Evolutionary conservation across 169 alveolate genomes (phyloP).

Genomic region (Cystoisospora suis): DNA sequence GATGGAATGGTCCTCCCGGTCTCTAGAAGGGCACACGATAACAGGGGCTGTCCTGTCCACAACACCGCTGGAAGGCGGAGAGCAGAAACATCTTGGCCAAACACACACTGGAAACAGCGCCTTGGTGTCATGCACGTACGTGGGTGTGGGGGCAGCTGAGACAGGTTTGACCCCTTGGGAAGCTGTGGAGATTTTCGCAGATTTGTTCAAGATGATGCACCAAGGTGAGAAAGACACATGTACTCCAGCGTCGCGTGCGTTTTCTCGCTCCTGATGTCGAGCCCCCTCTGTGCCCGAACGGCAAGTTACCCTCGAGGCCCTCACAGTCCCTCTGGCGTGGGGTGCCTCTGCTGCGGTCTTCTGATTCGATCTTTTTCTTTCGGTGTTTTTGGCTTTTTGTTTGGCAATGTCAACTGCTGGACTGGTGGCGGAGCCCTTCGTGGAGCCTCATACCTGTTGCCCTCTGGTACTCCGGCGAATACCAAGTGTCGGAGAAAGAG

Average conservation of each 20-base stretch:
- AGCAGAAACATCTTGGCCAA: no score
- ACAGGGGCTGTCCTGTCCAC: no score
- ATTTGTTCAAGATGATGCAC: conserved; percentile 47
- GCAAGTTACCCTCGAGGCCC: no score
- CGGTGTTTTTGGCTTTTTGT: background rate
- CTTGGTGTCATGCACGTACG: conserved; percentile 32
- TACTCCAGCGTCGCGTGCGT: background rate
- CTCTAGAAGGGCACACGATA: no score
- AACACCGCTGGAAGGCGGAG: no score
- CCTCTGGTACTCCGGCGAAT: background rate
- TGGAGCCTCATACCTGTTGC: background rate
- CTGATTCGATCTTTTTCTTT: background rate
- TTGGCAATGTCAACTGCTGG: background rate
- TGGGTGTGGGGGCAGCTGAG: conserved; percentile 62
- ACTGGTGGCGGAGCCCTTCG: background rate
- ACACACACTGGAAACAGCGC: no score
- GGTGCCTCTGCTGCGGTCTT: background rate
- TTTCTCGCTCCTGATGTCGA: background rate
- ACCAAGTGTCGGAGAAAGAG: no score
- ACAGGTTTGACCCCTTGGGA: conserved; percentile 62
- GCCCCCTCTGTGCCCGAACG: no score
- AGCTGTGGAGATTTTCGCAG: conserved; percentile 59
- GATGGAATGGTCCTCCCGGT: no score
- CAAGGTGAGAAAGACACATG: conserved; percentile 42
- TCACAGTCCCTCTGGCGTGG: no score